These are phyloP conservation scores for Entoloma clypeatum DNA, from an alignment of 1,284 basidiomycete genomes.

Conservation along the genomic window DNA sequence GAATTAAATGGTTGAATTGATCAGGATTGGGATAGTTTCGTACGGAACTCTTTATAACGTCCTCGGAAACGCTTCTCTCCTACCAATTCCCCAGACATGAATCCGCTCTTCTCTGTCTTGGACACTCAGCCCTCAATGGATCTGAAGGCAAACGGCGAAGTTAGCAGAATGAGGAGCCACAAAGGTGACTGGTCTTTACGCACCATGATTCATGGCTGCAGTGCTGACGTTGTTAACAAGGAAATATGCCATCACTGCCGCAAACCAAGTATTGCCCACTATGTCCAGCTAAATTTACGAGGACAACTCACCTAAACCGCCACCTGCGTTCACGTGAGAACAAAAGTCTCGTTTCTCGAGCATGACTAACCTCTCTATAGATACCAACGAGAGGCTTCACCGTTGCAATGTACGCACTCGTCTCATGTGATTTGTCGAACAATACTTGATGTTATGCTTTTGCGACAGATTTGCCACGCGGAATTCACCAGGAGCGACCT, in stretches of 20 bases:
- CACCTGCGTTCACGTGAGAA: slow-evolving; percentile 45
- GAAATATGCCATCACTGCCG: slow-evolving; percentile 41
- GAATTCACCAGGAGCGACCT: slow-evolving; percentile 59
- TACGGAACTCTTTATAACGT: slow-evolving; percentile 19
- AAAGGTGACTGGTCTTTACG: slow-evolving; percentile 27
- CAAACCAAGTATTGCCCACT: slow-evolving; percentile 52
- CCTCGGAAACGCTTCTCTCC: slow-evolving; percentile 12
- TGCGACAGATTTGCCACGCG: slow-evolving; percentile 50
- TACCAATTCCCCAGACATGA: slow-evolving; percentile 15
- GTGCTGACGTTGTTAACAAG: too few species aligned
- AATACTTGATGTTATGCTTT: slow-evolving; percentile 3
- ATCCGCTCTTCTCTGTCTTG: slow-evolving; percentile 17
- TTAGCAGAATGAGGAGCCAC: slow-evolving; percentile 40
- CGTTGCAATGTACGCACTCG: slow-evolving; percentile 42
- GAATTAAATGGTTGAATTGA: too few species aligned
- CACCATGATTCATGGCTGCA: neutral
- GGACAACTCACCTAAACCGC: slow-evolving; percentile 54
- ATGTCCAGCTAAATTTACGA: slow-evolving; percentile 56
- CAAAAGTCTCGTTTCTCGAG: neutral
- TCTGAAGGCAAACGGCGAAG: slow-evolving; percentile 39
- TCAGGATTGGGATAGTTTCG: neutral
- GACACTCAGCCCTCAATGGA: slow-evolving; percentile 23
- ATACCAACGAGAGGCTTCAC: slow-evolving; percentile 49
- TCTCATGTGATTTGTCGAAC: neutral
- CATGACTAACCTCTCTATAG: slow-evolving; percentile 19